These are phyloP conservation scores for Arachnomyces sp. DNA, from an alignment of 2,329 filamentous ascomycete genomes.

Conservation along the genomic window DNA sequence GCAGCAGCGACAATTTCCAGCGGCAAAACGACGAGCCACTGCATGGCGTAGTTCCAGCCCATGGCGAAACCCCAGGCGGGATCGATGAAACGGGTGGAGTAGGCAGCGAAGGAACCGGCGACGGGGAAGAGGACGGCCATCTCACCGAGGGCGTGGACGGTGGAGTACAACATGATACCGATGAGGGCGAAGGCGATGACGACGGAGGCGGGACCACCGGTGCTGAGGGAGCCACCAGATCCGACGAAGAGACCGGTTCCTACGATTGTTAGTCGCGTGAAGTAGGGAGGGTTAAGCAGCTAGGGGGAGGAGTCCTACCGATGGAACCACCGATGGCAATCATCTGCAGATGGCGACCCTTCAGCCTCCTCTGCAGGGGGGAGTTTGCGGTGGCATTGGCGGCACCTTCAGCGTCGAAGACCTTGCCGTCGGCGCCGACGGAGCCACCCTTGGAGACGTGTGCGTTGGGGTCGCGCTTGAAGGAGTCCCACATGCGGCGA, in stretches of 20 bases:
- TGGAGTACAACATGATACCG: constrained; percentile 50
- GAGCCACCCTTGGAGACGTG: constrained; percentile 13
- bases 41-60: constrained; percentile 59
- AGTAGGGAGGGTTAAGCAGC: not conserved
- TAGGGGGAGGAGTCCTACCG: constrained; percentile 3
- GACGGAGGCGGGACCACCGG: constrained; percentile 31
- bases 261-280: not conserved
- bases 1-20: constrained; percentile 76
- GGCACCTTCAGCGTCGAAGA: constrained; percentile 21
- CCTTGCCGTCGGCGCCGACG: constrained; percentile 8
- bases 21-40: constrained; percentile 74
- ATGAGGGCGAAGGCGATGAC: constrained; percentile 44
- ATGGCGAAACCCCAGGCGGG: constrained; percentile 46
- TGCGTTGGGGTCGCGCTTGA: constrained; percentile 23
- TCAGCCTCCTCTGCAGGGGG: constrained; percentile 20
- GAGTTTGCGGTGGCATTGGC: constrained; percentile 20
- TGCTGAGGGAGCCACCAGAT: constrained; percentile 28
- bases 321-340: constrained; percentile 27
- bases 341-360: constrained; percentile 26
- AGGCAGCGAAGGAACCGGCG: constrained; percentile 56
- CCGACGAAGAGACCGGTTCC: constrained; percentile 33
- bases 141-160: constrained; percentile 53
- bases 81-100: constrained; percentile 53
- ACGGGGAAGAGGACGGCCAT: constrained; percentile 54
- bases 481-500: constrained; percentile 19